phyloP scores from a whole-genome alignment of 345 rosid species.

The Durio zibethinus region DNA sequence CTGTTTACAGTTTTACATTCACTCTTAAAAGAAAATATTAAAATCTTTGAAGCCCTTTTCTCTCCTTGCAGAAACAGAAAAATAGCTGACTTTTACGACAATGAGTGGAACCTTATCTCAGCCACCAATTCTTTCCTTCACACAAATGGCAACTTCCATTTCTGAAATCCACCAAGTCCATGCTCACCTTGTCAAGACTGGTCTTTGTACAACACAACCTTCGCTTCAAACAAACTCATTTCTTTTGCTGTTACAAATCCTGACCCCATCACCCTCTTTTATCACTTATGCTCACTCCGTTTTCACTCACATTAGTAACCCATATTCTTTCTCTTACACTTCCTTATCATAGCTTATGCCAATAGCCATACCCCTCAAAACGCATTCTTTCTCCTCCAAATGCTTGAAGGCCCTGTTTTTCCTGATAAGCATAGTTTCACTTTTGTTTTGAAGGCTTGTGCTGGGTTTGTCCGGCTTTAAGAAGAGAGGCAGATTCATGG shows the following conservation, averaged over 20 bases:
- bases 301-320: slow-evolving; percentile 28
- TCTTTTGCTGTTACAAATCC: slow-evolving; percentile 34
- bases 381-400: slow-evolving; percentile 31
- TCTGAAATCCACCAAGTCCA: slow-evolving; percentile 42
- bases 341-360: slow-evolving; percentile 47
- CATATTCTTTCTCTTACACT: slow-evolving; percentile 39
- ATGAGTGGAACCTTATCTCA: slow-evolving; percentile 28
- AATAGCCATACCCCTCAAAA: slow-evolving; percentile 28
- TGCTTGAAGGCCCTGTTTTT: slow-evolving; percentile 30
- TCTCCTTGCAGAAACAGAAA: background rate
- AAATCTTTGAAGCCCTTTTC: background rate
- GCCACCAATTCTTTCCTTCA: slow-evolving; percentile 24
- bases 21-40: no score
- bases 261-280: slow-evolving; percentile 38
- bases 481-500: slow-evolving; percentile 47
- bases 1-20: no score
- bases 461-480: slow-evolving; percentile 31
- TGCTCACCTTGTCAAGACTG: slow-evolving; percentile 45
- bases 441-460: slow-evolving; percentile 46
- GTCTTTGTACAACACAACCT: slow-evolving; percentile 26
- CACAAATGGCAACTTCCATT: slow-evolving; percentile 34
- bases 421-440: slow-evolving; percentile 49
- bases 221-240: slow-evolving; percentile 40
- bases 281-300: slow-evolving; percentile 45
- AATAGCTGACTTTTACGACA: background rate